Evolutionary conservation across 1,284 basidiomycete species (phyloP), one percentile per base, ranked within the genome.

Genomic region (Pseudozyma sp.): DNA sequence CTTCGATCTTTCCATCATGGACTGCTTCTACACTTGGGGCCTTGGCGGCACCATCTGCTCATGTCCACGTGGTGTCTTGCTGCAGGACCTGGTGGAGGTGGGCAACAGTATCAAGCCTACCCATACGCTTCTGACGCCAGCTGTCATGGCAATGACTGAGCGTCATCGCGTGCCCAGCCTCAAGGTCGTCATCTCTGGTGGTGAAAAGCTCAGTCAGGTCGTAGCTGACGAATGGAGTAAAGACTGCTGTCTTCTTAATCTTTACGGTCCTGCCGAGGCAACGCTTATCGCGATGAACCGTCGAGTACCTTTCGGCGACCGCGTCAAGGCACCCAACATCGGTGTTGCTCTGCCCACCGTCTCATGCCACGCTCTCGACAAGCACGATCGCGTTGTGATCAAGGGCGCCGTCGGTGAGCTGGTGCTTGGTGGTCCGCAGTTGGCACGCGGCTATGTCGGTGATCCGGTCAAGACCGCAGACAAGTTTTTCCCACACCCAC

Each of bases 321-420:
- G 58, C 9, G 74, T 83, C 63, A 86, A 85, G 71, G 82, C 85
- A 16, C 85, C 84, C 51, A 85, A 86, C 65, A 85, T 86, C 49
- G 85, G 85, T 54, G 70, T 79, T 2, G 78, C 85, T 10, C 76
- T 86, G 1, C 76, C 79, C 8, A 85, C 85, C 12, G 79, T 81
- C 1, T 81, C 82, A n/a, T 83, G 80, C 48, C 80, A 80, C 45
- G 78, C 80, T 1, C 59, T 84, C 11, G 77, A 85, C 65, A 65
- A 69, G 52, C 45, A 76, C 35, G 82, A 80, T 38, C 52, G 59
- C 10, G 61, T 85, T 12, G 79, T 83, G n/a, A 76, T 83, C 38
- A 81, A 83, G 35, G 85, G 85, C 34, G 80, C 83, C 9, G 81
- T 85, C n/a, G 85, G 85, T 13, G 83, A 86, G 58, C 77, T 86